Conservation (phyloP, 805 yeast genomes). For the Hanseniaspora meyeri region DNA sequence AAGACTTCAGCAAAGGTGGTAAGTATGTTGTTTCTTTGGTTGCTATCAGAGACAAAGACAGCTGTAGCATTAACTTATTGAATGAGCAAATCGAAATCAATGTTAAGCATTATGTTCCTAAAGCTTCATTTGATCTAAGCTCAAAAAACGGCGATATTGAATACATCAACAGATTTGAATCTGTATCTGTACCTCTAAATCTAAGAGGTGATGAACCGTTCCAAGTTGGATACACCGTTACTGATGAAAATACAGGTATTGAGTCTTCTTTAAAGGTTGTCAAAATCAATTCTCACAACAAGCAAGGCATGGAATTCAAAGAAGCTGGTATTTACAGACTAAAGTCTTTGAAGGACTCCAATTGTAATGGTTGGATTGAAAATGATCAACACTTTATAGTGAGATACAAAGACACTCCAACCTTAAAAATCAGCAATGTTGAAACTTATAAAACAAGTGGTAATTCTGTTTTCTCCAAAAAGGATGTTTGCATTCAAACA, state of each 20-base stretch:
- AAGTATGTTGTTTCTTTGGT: conserved; percentile 52
- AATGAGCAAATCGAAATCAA: conserved; percentile 52
- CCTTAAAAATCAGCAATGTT: conserved; percentile 30
- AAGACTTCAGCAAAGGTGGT: conserved; percentile 54
- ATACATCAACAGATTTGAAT: conserved; percentile 51
- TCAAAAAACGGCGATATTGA: conserved; percentile 28
- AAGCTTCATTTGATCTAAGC: conserved; percentile 34
- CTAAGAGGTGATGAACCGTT: conserved; percentile 49
- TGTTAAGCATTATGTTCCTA: conserved; percentile 61
- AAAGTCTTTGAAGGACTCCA: conserved; percentile 36
- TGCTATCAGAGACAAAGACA: conserved; percentile 59
- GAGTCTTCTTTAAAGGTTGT: conserved; percentile 16
- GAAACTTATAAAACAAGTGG: conserved; percentile 19
- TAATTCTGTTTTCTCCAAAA: conserved; percentile 20
- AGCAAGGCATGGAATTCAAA: conserved; percentile 29
- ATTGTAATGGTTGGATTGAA: conserved; percentile 40
- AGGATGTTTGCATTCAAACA: conserved; percentile 37
- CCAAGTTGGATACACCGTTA: conserved; percentile 27
- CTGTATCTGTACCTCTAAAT: conserved; percentile 45
- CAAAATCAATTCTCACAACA: conserved; percentile 21
- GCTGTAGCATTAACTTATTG: conserved; percentile 62
- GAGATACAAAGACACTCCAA: conserved; percentile 37
- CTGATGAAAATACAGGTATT: not conserved
- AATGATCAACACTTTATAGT: conserved; percentile 29
- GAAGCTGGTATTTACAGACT: conserved; percentile 40